Evolutionary conservation across 768 basidiomycete genomes (phyloP), one percentile per base, ranked within the genome.

Genomic region (Lactarius sp.): DNA sequence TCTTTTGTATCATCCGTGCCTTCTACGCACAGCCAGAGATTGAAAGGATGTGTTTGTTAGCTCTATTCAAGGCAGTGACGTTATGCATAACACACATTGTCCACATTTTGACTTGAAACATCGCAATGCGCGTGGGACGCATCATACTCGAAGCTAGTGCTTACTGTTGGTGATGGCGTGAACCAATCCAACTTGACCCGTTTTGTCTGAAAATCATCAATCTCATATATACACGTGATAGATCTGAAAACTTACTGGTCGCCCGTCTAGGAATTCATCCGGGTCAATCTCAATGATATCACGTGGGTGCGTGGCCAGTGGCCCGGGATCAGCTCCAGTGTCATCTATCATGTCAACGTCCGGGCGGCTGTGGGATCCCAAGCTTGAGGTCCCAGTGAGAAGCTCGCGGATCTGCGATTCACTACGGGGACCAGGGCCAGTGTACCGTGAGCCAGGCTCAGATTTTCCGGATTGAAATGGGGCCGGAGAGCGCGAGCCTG

Each of bases 281-380:
- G 33, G 47, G 16, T 57, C 61, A 18, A 57, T 20, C 10, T 44
- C 50, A 31, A 62, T 62, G 20, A 62, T 9, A 14, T 52, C 49
- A 7, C 3, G 31, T 34, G n/a, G 37, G n/a, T 13, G 27, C 4
- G 9, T 20, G 18, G 52, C 18, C 52, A 52, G 7, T 52, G 34
- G 31, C 18, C 22, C 33, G 27, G 31, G 6, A 13, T 36, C 36
- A 10, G 52, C 33, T 2, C 18, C 46, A 8, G 20, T 20, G 10
- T 9, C 7, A 33, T n/a, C 34, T 18, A n/a, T n/a, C 52, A 52
- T 33, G 31, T 51, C 50, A 14, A 33, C 4, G 13, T 27, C 50
- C 1, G 31, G 12, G 12, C 16, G 6, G 12, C 16, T 18, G 42
- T 18, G 1, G 6, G 5, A 6, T 7, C 5, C 4, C 18, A 44